phyloP scores from a whole-genome alignment of 2,329 filamentous ascomycete genomes.

The Neofusicoccum kwambonambiense region DNA sequence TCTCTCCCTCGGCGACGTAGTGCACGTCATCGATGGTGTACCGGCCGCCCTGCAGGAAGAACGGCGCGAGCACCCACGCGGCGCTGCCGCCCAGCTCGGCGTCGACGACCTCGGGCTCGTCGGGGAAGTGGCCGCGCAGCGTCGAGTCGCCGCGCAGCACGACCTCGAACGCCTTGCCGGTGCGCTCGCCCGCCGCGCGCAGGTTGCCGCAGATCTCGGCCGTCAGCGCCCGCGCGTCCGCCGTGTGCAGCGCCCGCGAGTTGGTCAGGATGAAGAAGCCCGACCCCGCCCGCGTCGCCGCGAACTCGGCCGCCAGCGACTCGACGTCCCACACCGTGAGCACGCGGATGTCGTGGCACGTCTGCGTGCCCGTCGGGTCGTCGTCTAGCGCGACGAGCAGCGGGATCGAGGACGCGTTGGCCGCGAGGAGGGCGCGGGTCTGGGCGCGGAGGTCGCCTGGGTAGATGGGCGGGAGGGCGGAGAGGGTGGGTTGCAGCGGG shows the following conservation, averaged over 20 bases:
- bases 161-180: conserved; percentile 49
- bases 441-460: conserved; percentile 23
- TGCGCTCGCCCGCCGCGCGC: conserved; percentile 42
- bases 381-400: conserved; percentile 50
- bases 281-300: conserved; percentile 31
- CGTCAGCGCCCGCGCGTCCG: conserved; percentile 49
- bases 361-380: conserved; percentile 61
- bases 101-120: conserved; percentile 55
- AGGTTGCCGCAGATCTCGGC: conserved; percentile 53
- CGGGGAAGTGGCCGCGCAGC: conserved; percentile 56
- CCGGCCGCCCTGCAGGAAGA: conserved; percentile 59
- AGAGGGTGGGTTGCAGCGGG: conserved; percentile 22
- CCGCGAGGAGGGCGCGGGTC: conserved; percentile 24
- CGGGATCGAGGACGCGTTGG: conserved; percentile 24
- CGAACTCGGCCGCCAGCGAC: conserved; percentile 48
- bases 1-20: conserved; percentile 55
- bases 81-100: conserved; percentile 47
- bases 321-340: conserved; percentile 54
- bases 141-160: conserved; percentile 60
- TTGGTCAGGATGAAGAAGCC: conserved; percentile 64
- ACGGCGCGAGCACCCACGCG: conserved; percentile 57
- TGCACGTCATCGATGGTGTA: conserved; percentile 59
- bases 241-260: conserved; percentile 55
- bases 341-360: conserved; percentile 58
- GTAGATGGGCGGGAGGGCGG: conserved; percentile 22